phyloP scores from a whole-genome alignment of 495 filamentous ascomycete genomes.

The Neurospora sp. region DNA sequence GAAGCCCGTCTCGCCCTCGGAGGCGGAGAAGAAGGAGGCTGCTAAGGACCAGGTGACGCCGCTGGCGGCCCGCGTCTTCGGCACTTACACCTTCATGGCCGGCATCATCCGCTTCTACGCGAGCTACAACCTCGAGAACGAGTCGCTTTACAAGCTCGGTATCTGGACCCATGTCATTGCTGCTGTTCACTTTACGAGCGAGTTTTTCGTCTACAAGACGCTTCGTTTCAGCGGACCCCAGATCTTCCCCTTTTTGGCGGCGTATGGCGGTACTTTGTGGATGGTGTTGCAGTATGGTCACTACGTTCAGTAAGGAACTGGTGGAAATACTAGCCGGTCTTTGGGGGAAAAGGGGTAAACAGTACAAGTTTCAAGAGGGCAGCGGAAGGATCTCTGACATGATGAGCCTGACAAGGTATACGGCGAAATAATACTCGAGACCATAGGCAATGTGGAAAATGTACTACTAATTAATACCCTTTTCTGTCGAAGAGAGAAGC shows the following conservation, averaged over 20 bases:
- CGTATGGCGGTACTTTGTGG: constrained; percentile 61
- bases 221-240: constrained; percentile 59
- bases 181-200: constrained; percentile 66
- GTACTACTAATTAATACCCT: background rate
- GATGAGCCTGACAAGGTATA: background rate
- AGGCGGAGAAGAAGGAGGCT: constrained; percentile 26
- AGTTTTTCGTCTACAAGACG: constrained; percentile 68
- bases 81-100: constrained; percentile 79
- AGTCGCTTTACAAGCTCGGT: constrained; percentile 64
- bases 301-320: constrained; percentile 41
- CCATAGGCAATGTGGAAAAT: background rate
- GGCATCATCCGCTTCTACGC: constrained; percentile 72
- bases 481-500: background rate
- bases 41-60: constrained; percentile 50
- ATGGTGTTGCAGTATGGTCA: constrained; percentile 63
- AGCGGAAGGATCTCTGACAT: background rate
- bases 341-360: background rate
- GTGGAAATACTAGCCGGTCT: background rate
- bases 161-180: constrained; percentile 75
- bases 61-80: constrained; percentile 75
- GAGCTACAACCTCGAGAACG: constrained; percentile 69
- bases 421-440: background rate
- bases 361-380: background rate
- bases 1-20: constrained; percentile 38
- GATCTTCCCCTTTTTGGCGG: constrained; percentile 63